phyloP scores from a whole-genome alignment of 1,284 basidiomycete genomes.

The Fereydounia khargensis region DNA sequence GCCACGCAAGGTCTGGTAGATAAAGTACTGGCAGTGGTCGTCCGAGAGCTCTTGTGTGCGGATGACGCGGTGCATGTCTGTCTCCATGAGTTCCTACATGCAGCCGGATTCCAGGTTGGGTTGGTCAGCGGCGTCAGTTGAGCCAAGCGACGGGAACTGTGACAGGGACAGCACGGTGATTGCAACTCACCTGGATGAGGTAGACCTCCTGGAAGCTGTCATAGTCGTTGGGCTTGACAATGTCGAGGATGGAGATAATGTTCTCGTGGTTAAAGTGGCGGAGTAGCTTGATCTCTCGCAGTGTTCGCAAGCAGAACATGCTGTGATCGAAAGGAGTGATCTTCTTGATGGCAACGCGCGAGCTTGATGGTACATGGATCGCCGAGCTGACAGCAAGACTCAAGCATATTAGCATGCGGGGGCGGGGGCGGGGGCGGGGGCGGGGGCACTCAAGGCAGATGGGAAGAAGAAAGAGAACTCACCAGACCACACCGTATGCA shows the following conservation, averaged over 20 bases:
- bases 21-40: slow-evolving; percentile 92
- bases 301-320: slow-evolving; percentile 55
- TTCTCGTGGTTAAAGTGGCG: slow-evolving; percentile 56
- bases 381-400: slow-evolving; percentile 48
- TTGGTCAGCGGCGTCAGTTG: too few relatives aligned
- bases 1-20: slow-evolving; percentile 68
- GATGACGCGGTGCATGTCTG: slow-evolving; percentile 56
- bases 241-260: slow-evolving; percentile 48
- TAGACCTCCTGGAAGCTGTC: slow-evolving; percentile 94
- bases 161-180: too few relatives aligned
- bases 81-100: slow-evolving; percentile 57
- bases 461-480: slow-evolving; percentile 3
- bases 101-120: too few relatives aligned
- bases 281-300: slow-evolving; percentile 55
- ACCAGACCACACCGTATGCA: slow-evolving; percentile 60
- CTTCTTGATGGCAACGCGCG: slow-evolving; percentile 60
- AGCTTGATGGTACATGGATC: slow-evolving; percentile 53
- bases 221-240: slow-evolving; percentile 61
- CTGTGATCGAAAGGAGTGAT: slow-evolving; percentile 56
- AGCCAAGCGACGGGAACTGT: too few relatives aligned
- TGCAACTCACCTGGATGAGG: slow-evolving; percentile 64
- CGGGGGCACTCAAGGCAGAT: background rate
- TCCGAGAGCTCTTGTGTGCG: slow-evolving; percentile 60
- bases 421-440: too few relatives aligned
- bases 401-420: background rate